Evolutionary conservation across 1,284 basidiomycete species (phyloP).

Genomic region (Lentinula novae-zelandiae): DNA sequence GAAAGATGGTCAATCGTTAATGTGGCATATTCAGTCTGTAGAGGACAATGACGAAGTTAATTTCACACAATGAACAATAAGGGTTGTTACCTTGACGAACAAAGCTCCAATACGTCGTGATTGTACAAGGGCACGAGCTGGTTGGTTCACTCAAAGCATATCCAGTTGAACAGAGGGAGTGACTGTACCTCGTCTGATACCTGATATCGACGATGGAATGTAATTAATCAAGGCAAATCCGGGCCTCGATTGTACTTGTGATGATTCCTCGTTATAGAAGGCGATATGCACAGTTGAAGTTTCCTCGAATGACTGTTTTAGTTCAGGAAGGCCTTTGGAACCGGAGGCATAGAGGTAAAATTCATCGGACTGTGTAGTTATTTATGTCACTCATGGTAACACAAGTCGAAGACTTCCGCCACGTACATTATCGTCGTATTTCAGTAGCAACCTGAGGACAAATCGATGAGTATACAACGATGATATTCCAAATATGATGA

Average conservation of each 20-base stretch:
- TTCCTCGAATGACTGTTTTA: conserved; percentile 36
- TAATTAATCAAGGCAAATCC: conserved; percentile 39
- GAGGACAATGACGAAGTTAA: conserved; percentile 25
- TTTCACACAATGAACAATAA: conserved; percentile 13
- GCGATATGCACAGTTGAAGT: conserved; percentile 33
- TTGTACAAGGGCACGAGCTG: conserved; percentile 42
- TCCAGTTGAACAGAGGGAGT: neutral
- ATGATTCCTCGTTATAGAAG: conserved; percentile 35
- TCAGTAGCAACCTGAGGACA: conserved; percentile 9
- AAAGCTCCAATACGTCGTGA: conserved; percentile 39
- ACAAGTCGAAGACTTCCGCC: neutral
- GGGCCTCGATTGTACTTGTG: conserved; percentile 23
- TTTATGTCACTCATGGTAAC: neutral
- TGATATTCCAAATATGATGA: neutral
- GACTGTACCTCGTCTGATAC: conserved; percentile 33
- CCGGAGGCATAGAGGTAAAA: conserved; percentile 35
- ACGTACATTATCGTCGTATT: conserved; percentile 14
- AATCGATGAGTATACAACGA: neutral
- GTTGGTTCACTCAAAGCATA: neutral
- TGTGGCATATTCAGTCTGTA: conserved; percentile 38
- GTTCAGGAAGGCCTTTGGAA: conserved; percentile 34
- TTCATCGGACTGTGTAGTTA: conserved; percentile 24
- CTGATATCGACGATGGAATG: conserved; percentile 36
- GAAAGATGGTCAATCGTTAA: conserved; percentile 39
- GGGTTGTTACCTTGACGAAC: conserved; percentile 33